These are phyloP conservation scores for Iris pallida DNA, from an alignment of 116 monocot species.

Conservation along the genomic window DNA sequence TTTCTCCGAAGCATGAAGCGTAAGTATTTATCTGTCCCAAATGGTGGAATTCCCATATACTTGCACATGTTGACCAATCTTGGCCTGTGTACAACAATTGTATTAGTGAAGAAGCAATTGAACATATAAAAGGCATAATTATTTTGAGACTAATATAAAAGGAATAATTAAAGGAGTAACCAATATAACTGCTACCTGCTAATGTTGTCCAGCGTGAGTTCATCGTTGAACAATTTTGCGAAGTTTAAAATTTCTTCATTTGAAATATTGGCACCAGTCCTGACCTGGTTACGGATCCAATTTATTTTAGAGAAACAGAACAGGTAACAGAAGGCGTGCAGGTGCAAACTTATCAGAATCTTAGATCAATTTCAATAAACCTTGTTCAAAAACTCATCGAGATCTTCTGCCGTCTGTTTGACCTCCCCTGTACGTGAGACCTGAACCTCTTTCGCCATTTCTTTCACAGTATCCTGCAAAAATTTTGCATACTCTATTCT, in stretches of 20 bases:
- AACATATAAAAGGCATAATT: conserved; percentile 2
- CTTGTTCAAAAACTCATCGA: conserved; percentile 96
- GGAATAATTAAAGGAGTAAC: conserved; percentile 4
- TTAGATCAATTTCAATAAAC: conserved; percentile 22
- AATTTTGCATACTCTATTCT: conserved; percentile 97
- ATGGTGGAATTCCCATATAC: conserved; percentile 93
- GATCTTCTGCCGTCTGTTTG: conserved; percentile 94
- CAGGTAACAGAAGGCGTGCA: background rate
- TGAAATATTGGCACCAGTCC: conserved; percentile 70
- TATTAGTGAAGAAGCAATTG: background rate
- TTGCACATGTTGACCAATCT: conserved; percentile 98
- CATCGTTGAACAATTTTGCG: conserved; percentile 96
- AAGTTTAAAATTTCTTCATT: conserved; percentile 96
- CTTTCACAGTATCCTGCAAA: conserved; percentile 91
- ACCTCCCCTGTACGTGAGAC: conserved; percentile 79
- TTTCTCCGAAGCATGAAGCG: conserved; percentile 85
- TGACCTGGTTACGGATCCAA: conserved; percentile 45
- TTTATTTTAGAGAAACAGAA: conserved; percentile 4
- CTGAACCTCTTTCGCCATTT: conserved; percentile 98
- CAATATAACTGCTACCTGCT: conserved; percentile 58
- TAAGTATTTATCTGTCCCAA: conserved; percentile 86
- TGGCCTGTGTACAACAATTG: conserved; percentile 50
- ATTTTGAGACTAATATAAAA: background rate
- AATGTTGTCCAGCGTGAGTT: conserved; percentile 94
- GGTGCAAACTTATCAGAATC: conserved; percentile 1